Base-by-base conservation (phyloP, 306 rosid species). In the Glycyrrhiza uralensis region DNA sequence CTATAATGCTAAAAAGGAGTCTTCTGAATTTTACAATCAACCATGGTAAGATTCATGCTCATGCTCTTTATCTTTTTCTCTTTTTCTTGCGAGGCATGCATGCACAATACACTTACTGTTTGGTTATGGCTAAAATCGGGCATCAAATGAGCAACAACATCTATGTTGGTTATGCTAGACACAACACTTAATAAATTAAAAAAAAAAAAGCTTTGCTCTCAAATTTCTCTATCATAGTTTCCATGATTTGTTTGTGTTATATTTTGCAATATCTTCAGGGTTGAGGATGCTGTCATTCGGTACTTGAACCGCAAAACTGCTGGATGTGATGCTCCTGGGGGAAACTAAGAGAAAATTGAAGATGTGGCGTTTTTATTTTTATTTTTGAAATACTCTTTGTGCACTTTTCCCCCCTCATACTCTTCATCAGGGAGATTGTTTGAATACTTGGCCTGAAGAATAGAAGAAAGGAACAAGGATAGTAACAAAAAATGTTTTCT, bases 231-330 rank as follows among this genome's bases (percentile, higher is more conserved):
- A 41, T 61, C 26, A 26, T 1, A 11, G 14, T 28, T 19, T 61
- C 30, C n/a, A 32, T 59, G 45, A 54, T 24, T 33, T 76, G 12
- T 42, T 60, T 33, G 11, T 41, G 60, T 47, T 35, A 33, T 14
- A 32, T 23, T 49, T 56, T 51, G 57, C 49, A 24, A 51, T 57
- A 52, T 58, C 44, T 75, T 68, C 88, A 94, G 98, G 98, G 89
- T 81, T 56, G 97, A 91, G 69, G 97, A 94, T 77, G 98, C 94
- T 28, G 92, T 82, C 24, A 83, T 86, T 82, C 94, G 88, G 20
- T 94, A 94, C 86, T 76, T 91, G 85, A 91, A 94, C 85, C 87
- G 88, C 59, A 91, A 91, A 71, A 56, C 92, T 44, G 85, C 85
- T 30, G 83, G 77, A 76, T 73, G 60, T 36, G 96, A 85, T 77